phyloP scores from a whole-genome alignment of 495 filamentous ascomycete species.

The Penicillium pulvis region DNA sequence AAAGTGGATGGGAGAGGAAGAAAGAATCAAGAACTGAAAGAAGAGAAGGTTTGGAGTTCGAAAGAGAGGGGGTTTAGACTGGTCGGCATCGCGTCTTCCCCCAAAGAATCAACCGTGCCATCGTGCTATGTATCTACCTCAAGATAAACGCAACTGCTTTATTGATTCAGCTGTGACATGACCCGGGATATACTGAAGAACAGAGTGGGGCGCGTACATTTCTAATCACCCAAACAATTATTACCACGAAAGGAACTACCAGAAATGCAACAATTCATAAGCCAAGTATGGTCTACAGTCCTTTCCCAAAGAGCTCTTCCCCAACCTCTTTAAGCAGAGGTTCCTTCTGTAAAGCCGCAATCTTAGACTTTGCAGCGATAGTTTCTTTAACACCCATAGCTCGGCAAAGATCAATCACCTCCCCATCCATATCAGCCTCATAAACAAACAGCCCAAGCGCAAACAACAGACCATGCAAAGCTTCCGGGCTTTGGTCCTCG shows the following conservation, averaged over 20 bases:
- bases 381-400: constrained; percentile 67
- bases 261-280: background rate
- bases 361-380: constrained; percentile 53
- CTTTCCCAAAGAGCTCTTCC: constrained; percentile 45
- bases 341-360: constrained; percentile 55
- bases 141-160: too few relatives aligned
- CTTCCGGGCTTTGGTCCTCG: constrained; percentile 69
- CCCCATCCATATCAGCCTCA: constrained; percentile 64
- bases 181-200: too few relatives aligned
- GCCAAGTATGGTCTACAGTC: constrained; percentile 24
- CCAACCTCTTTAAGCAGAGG: constrained; percentile 62
- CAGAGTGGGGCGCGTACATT: too few relatives aligned
- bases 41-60: too few relatives aligned
- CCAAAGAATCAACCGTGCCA: too few relatives aligned
- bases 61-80: too few relatives aligned
- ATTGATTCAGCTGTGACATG: too few relatives aligned
- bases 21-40: too few relatives aligned
- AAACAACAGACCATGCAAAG: constrained; percentile 68
- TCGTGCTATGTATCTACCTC: too few relatives aligned
- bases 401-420: constrained; percentile 72
- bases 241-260: background rate
- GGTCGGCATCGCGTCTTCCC: too few relatives aligned
- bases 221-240: too few relatives aligned
- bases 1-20: too few relatives aligned
- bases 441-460: constrained; percentile 76